Conservation (phyloP, 176 grass and related monocot species). For the Bolboschoenus planiculmis region DNA sequence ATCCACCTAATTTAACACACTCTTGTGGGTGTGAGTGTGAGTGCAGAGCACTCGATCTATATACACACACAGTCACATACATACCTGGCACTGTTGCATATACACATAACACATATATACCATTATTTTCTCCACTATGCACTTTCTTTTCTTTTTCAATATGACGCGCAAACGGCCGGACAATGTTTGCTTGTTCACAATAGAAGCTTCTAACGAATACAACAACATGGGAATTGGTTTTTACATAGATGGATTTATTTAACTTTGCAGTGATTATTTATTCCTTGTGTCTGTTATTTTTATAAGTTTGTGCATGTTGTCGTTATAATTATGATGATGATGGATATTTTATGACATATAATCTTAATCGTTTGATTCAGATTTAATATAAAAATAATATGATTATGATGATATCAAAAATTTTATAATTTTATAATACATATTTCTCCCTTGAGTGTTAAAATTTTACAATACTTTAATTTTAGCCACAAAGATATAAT, state of each 20-base stretch:
- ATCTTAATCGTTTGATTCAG: too few relatives aligned
- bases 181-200: not conserved
- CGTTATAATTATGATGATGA: too few relatives aligned
- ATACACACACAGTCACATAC: not conserved
- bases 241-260: not conserved
- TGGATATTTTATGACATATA: too few relatives aligned
- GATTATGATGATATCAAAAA: too few relatives aligned
- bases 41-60: not conserved
- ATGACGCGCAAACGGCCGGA: not conserved
- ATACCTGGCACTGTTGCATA: not conserved
- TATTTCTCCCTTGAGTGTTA: too few relatives aligned
- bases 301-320: too few relatives aligned
- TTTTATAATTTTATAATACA: too few relatives aligned
- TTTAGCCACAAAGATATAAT: too few relatives aligned
- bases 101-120: not conserved
- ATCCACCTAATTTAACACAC: conserved; percentile 23
- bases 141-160: not conserved
- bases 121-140: conserved; percentile 1
- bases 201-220: not conserved
- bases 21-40: too few relatives aligned
- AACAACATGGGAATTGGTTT: not conserved
- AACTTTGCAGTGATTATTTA: not conserved
- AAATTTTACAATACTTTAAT: too few relatives aligned
- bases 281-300: not conserved
- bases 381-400: too few relatives aligned